A percentile compares a stretch with the other conserved stretches of the same genome.
These are phyloP conservation scores for Fraxinus anomala DNA, from an alignment of 257 asterid species.

Conservation along the genomic window DNA sequence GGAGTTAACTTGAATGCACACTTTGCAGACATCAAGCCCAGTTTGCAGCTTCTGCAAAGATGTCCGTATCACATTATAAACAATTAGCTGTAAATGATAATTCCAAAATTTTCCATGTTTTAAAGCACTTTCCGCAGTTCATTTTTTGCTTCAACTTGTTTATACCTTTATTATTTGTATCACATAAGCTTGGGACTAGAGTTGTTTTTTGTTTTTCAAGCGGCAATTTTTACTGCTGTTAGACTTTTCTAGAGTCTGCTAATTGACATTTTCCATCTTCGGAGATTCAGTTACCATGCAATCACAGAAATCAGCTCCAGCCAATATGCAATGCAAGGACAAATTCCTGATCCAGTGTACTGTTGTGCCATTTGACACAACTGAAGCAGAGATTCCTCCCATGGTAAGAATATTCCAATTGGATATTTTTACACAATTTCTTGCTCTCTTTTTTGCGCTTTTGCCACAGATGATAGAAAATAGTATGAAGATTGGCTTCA, in stretches of 20 bases:
- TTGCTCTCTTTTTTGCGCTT: not conserved
- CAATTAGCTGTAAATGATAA: not conserved
- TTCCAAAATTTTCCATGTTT: not conserved
- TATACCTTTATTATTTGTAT: not conserved
- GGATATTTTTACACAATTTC: not conserved
- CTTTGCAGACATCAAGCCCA: not conserved
- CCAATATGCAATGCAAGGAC: constrained; percentile 49
- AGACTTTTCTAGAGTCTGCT: not conserved
- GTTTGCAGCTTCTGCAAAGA: not conserved
- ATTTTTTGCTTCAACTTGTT: not conserved
- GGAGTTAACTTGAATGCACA: not conserved
- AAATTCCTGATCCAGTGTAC: constrained; percentile 51
- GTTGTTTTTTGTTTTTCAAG: not conserved
- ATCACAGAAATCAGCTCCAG: constrained; percentile 42
- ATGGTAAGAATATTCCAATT: constrained; percentile 30
- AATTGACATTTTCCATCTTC: not conserved
- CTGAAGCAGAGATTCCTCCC: constrained; percentile 41
- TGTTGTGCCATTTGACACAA: constrained; percentile 41
- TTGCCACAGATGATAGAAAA: not conserved
- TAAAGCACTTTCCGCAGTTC: not conserved
- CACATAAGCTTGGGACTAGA: not conserved
- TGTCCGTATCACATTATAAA: not conserved
- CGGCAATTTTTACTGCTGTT: not conserved
- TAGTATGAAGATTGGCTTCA: not conserved
- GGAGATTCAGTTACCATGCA: constrained; percentile 44